A percentile compares a stretch with the other conserved stretches of the same genome.
These are phyloP conservation scores for Cyclanthera cordifolia DNA, from an alignment of 306 rosid species.

Conservation along the genomic window DNA sequence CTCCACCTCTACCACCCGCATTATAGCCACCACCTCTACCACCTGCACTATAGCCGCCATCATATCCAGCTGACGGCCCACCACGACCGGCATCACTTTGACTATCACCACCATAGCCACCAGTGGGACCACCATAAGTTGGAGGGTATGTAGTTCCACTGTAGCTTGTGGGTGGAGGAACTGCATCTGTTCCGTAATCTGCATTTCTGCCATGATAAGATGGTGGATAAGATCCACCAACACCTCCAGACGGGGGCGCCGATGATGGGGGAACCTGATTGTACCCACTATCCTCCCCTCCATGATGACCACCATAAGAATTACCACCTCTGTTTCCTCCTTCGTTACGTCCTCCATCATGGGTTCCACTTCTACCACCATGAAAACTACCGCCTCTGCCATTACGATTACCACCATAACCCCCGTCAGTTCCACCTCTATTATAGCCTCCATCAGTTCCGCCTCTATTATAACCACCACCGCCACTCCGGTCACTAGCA, in stretches of 20 bases:
- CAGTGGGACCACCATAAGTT: slow-evolving; percentile 56
- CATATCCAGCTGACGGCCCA: slow-evolving; percentile 47
- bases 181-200: slow-evolving; percentile 72
- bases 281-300: slow-evolving; percentile 66
- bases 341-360: slow-evolving; percentile 34
- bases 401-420: slow-evolving; percentile 34
- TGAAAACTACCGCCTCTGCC: slow-evolving; percentile 45
- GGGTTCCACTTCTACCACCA: slow-evolving; percentile 46
- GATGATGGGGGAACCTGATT: slow-evolving; percentile 56
- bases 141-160: slow-evolving; percentile 75
- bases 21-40: slow-evolving; percentile 46
- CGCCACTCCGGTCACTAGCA: slow-evolving; percentile 32
- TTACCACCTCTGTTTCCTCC: slow-evolving; percentile 68
- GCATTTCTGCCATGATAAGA: slow-evolving; percentile 44
- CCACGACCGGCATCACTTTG: slow-evolving; percentile 50
- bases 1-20: slow-evolving; percentile 49
- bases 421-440: slow-evolving; percentile 44
- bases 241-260: slow-evolving; percentile 46
- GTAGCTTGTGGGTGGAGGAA: slow-evolving; percentile 85
- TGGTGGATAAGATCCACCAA: slow-evolving; percentile 53
- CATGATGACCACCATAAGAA: slow-evolving; percentile 38
- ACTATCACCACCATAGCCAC: slow-evolving; percentile 57
- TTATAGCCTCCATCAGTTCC: slow-evolving; percentile 40
- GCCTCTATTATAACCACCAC: slow-evolving; percentile 32
- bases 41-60: slow-evolving; percentile 37